Percentiles rank a stretch among this genome's conserved stretches.
Conservation (phyloP, 306 rosid species). For the Rubus idaeus region DNA sequence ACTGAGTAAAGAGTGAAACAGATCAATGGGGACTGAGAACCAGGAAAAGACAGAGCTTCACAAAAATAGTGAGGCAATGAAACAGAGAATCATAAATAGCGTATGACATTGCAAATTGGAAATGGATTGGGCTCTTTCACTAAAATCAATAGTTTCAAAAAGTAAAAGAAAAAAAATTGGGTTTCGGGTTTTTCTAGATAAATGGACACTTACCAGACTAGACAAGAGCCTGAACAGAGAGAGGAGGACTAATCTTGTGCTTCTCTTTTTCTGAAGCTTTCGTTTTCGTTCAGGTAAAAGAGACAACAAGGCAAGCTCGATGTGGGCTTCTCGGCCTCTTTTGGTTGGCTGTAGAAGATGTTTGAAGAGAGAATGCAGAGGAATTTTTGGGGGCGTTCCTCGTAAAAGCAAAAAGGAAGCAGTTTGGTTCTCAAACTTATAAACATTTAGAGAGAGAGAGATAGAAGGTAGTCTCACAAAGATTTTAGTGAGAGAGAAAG, state of each 20-base stretch:
- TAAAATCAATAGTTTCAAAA: not conserved
- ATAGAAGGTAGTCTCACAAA: not conserved
- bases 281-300: slow-evolving; percentile 23
- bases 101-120: slow-evolving; percentile 38
- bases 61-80: slow-evolving; percentile 12
- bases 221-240: slow-evolving; percentile 6
- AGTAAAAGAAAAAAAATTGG: not conserved
- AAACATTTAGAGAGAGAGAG: slow-evolving; percentile 14
- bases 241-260: not conserved
- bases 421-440: slow-evolving; percentile 35
- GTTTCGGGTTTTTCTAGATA: not conserved
- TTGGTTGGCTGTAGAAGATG: slow-evolving; percentile 26
- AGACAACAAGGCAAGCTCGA: not conserved
- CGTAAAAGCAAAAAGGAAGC: slow-evolving; percentile 30
- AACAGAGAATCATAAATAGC: slow-evolving; percentile 1
- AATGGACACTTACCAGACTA: slow-evolving; percentile 32
- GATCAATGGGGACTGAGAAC: not conserved
- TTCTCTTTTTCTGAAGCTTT: slow-evolving; percentile 15
- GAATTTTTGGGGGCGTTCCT: slow-evolving; percentile 33
- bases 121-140: slow-evolving; percentile 11
- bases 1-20: not conserved
- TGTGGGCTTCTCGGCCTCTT: slow-evolving; percentile 3
- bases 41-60: slow-evolving; percentile 15
- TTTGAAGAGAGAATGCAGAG: slow-evolving; percentile 14
- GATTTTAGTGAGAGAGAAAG: slow-evolving; percentile 14